These are phyloP conservation scores for Exophiala xenobiotica DNA, from an alignment of 2,329 filamentous ascomycete species.

Conservation along the genomic window DNA sequence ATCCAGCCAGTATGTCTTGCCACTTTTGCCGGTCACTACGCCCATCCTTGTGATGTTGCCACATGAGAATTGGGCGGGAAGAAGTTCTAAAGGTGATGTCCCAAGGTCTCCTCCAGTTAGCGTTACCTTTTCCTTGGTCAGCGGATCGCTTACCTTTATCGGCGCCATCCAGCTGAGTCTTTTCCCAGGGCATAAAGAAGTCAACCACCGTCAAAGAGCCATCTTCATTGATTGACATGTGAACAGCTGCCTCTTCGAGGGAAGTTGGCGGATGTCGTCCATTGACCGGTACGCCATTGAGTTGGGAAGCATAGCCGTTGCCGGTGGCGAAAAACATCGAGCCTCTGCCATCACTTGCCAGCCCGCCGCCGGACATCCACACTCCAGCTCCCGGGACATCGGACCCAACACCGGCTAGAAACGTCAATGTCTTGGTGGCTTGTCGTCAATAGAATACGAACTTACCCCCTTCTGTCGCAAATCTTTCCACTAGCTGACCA, in stretches of 20 bases:
- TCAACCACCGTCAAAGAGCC: constrained; percentile 48
- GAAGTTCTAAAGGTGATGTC: constrained; percentile 29
- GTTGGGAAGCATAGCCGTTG: constrained; percentile 34
- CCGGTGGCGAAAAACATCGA: constrained; percentile 33
- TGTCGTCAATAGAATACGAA: not conserved
- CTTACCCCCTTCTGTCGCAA: constrained; percentile 25
- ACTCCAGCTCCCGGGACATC: constrained; percentile 22
- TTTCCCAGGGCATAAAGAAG: constrained; percentile 58
- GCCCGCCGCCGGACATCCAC: constrained; percentile 35
- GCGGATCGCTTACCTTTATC: constrained; percentile 37
- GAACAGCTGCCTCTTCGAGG: constrained; percentile 31
- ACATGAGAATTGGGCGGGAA: constrained; percentile 25
- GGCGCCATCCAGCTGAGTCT: constrained; percentile 49
- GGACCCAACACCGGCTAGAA: constrained; percentile 21
- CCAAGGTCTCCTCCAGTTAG: constrained; percentile 44
- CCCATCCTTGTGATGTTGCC: constrained; percentile 47
- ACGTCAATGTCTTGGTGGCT: constrained; percentile 1
- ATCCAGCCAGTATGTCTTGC: constrained; percentile 45
- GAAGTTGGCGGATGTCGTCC: constrained; percentile 30
- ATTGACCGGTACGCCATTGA: constrained; percentile 32
- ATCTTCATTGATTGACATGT: constrained; percentile 27
- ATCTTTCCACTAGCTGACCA: constrained; percentile 24
- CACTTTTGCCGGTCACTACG: constrained; percentile 53
- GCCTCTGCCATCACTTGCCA: constrained; percentile 32
- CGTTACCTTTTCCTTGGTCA: not conserved